These are phyloP conservation scores for Mortierella antarctica DNA, from an alignment of 192 early-diverging fungal species.

Conservation along the genomic window DNA sequence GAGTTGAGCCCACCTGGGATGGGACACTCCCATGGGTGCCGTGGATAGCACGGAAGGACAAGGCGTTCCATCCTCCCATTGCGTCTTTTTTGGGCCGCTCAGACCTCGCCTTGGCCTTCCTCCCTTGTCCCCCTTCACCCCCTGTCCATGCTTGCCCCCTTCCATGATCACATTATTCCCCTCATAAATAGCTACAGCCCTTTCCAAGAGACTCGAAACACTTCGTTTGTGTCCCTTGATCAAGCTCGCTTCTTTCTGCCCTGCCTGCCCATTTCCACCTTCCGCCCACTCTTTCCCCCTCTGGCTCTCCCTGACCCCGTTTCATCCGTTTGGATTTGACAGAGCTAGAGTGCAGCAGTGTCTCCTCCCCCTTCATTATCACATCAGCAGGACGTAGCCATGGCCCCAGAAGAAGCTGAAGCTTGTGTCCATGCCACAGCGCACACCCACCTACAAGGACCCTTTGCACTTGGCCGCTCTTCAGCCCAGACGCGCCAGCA, in stretches of 20 bases:
- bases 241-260: too few species aligned
- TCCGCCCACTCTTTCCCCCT: not conserved
- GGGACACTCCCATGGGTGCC: too few species aligned
- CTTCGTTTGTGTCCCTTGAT: too few species aligned
- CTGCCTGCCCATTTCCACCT: not conserved
- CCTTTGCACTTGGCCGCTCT: not conserved
- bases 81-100: constrained; percentile 5
- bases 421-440: not conserved
- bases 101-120: not conserved
- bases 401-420: not conserved
- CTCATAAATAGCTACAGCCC: not conserved
- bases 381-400: not conserved
- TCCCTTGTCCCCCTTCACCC: not conserved
- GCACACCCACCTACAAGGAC: not conserved
- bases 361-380: too few species aligned
- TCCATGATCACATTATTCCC: not conserved
- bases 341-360: too few species aligned
- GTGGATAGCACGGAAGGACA: too few species aligned
- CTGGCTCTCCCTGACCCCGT: too few species aligned
- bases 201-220: too few species aligned
- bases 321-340: too few species aligned
- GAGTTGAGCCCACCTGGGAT: too few species aligned
- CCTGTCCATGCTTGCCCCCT: not conserved
- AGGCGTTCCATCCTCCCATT: not conserved
- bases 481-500: not conserved